Evolutionary conservation across 1,139 yeast genomes (phyloP).

Genomic region (Taiozyma sp.): DNA sequence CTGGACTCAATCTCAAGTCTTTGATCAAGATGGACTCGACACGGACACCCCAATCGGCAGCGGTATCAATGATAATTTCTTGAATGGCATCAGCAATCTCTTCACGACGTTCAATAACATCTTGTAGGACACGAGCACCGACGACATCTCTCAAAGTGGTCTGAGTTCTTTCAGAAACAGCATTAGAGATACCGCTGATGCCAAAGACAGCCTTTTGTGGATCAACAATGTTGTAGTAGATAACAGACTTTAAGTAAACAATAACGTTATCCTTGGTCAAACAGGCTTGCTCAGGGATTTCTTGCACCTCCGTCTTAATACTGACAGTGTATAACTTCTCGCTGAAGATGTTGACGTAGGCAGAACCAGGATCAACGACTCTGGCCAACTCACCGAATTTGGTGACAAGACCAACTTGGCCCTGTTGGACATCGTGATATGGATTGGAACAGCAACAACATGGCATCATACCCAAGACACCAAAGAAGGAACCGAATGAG

Average conservation of each 20-base stretch:
- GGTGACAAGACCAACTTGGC: conserved; percentile 65
- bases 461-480: conserved; percentile 51
- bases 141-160: conserved; percentile 71
- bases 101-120: conserved; percentile 70
- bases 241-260: conserved; percentile 57
- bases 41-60: conserved; percentile 67
- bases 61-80: conserved; percentile 57
- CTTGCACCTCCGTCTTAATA: conserved; percentile 56
- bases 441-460: conserved; percentile 56
- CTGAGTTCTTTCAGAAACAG: conserved; percentile 68
- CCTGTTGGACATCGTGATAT: conserved; percentile 57
- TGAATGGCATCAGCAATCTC: conserved; percentile 66
- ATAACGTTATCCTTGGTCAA: conserved; percentile 68
- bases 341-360: conserved; percentile 58
- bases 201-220: conserved; percentile 67
- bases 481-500: conserved; percentile 42
- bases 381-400: conserved; percentile 64
- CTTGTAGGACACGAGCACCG: conserved; percentile 64
- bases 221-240: conserved; percentile 61
- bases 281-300: conserved; percentile 63
- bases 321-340: conserved; percentile 50
- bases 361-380: conserved; percentile 66
- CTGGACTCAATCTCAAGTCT: conserved; percentile 53
- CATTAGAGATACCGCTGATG: conserved; percentile 48
- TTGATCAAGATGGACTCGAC: conserved; percentile 67